Evolutionary conservation across 306 rosid genomes (phyloP).

Genomic region (Prinsepia uniflora): DNA sequence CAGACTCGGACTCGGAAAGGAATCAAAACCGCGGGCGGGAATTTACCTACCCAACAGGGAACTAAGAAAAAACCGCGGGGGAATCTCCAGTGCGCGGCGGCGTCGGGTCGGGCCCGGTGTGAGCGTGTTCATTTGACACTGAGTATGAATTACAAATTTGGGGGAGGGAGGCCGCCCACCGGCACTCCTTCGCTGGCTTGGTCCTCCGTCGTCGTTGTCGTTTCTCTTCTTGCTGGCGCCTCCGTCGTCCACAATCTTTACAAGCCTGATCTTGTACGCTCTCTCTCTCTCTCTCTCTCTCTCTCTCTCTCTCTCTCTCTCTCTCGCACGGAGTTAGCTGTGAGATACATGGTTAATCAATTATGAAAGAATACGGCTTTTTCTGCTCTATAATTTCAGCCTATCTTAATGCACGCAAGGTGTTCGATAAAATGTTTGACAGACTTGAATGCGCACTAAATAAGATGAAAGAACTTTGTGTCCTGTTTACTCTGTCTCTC

Average conservation of each 20-base stretch:
- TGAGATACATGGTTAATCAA: not conserved
- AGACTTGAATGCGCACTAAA: not conserved
- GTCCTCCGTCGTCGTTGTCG: constrained; percentile 29
- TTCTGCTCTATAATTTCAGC: not conserved
- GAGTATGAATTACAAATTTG: constrained; percentile 27
- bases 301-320: not conserved
- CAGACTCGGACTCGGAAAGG: too few species aligned
- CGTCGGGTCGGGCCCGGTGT: not conserved
- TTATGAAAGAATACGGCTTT: not conserved
- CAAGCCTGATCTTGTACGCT: constrained; percentile 26
- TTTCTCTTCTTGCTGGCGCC: constrained; percentile 32
- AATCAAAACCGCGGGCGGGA: not conserved
- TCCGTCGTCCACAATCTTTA: constrained; percentile 31
- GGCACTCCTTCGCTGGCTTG: constrained; percentile 32
- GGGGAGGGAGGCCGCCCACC: constrained; percentile 24
- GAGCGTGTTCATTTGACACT: too few species aligned
- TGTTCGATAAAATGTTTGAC: constrained; percentile 24
- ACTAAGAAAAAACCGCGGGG: not conserved
- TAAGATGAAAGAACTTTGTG: not conserved
- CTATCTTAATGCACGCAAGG: not conserved
- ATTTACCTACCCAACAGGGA: not conserved
- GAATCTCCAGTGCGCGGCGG: not conserved
- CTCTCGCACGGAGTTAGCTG: not conserved
- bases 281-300: not conserved
- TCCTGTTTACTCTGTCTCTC: not conserved